phyloP scores from a whole-genome alignment of 2,329 filamentous ascomycete genomes.

The Neonectria punicea region DNA sequence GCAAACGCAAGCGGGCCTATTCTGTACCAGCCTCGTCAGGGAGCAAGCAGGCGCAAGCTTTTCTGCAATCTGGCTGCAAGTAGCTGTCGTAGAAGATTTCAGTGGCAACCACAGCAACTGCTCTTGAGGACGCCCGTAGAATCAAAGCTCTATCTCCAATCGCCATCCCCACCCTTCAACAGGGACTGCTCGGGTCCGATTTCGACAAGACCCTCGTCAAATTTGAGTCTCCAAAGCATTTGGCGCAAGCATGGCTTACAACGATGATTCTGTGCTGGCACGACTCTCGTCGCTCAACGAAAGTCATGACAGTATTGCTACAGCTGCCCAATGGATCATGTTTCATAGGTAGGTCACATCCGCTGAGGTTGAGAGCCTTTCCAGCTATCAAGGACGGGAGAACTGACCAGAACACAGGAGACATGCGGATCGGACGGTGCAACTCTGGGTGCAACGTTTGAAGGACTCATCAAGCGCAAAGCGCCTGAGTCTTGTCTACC shows the following conservation, averaged over 20 bases:
- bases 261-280: conserved; percentile 92
- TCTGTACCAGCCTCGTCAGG: conserved; percentile 23
- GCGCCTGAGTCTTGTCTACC: conserved; percentile 89
- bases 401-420: conserved; percentile 64
- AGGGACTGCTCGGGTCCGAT: conserved; percentile 6
- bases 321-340: conserved; percentile 99
- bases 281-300: conserved; percentile 97
- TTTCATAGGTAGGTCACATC: conserved; percentile 81
- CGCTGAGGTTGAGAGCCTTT: neutral
- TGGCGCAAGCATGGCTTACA: conserved; percentile 79
- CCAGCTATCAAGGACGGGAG: neutral
- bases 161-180: conserved; percentile 18
- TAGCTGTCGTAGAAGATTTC: conserved; percentile 45
- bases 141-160: conserved; percentile 27
- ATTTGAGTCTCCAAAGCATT: neutral
- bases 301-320: conserved; percentile 96
- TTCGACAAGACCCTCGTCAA: conserved; percentile 6
- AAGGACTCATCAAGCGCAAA: conserved; percentile 89
- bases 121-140: conserved; percentile 35
- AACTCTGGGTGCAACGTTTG: conserved; percentile 89
- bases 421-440: conserved; percentile 90
- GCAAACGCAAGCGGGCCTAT: conserved; percentile 15
- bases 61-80: conserved; percentile 38
- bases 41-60: conserved; percentile 31
- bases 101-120: conserved; percentile 43